Evolutionary conservation across 148 eudicot species (phyloP).

Genomic region (Arbutus unedo): DNA sequence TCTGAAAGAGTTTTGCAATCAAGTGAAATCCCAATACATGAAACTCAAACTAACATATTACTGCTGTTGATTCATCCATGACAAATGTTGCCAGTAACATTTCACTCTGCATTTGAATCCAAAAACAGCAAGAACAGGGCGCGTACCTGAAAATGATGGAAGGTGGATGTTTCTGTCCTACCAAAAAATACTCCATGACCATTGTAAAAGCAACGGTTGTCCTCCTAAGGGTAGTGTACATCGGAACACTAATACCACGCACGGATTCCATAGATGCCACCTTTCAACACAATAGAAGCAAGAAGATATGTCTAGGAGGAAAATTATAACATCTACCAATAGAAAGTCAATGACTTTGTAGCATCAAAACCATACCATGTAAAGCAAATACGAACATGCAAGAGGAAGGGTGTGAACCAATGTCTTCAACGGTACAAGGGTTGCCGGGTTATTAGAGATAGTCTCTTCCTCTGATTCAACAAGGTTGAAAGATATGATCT

Average conservation of each 20-base stretch:
- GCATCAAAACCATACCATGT: slow-evolving; percentile 47
- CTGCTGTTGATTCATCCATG: not conserved
- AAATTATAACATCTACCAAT: not conserved
- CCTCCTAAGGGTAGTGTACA: slow-evolving; percentile 78
- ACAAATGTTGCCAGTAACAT: not conserved
- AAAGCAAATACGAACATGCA: slow-evolving; percentile 59
- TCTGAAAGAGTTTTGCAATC: not conserved
- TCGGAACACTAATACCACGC: slow-evolving; percentile 71
- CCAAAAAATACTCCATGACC: slow-evolving; percentile 57
- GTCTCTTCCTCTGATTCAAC: slow-evolving; percentile 26
- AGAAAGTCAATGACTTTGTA: not conserved
- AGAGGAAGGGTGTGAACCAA: slow-evolving; percentile 60
- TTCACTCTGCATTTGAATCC: not conserved
- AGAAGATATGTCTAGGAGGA: not conserved
- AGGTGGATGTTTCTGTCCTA: slow-evolving; percentile 41
- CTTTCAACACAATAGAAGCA: slow-evolving; percentile 29
- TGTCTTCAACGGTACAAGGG: slow-evolving; percentile 51
- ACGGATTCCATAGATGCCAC: slow-evolving; percentile 76
- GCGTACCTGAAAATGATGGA: slow-evolving; percentile 53
- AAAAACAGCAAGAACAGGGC: not conserved
- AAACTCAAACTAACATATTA: not conserved
- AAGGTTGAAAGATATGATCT: slow-evolving; percentile 49
- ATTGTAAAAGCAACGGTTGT: slow-evolving; percentile 75
- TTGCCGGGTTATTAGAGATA: slow-evolving; percentile 19
- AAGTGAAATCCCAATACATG: not conserved